Percentiles rank a stretch among this genome's conserved stretches.
Evolutionary conservation across 73 alveolate genomes (phyloP).

Genomic region (Paraurostyla sp.): DNA sequence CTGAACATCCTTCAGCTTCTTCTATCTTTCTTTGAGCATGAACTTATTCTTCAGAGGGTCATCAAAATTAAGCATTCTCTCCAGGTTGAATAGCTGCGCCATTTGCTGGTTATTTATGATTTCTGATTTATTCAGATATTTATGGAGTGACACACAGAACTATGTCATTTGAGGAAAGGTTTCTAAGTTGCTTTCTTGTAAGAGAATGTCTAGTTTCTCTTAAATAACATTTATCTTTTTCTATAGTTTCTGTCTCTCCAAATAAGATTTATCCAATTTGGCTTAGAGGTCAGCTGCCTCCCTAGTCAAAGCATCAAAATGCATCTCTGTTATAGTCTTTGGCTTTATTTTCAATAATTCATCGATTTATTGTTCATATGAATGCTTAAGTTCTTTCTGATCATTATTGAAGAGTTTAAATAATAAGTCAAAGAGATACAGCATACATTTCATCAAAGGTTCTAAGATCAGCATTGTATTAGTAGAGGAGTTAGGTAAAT

Average conservation of each 20-base stretch:
- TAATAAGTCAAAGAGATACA: not conserved
- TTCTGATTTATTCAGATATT: not conserved
- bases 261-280: not conserved
- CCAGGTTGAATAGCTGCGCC: not conserved
- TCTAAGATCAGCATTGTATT: not conserved
- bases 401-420: not conserved
- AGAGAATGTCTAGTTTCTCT: not conserved
- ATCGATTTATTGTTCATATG: not conserved
- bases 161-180: not conserved
- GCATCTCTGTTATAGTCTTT: not conserved
- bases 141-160: not conserved
- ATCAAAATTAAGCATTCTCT: slow-evolving; percentile 6
- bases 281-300: not conserved
- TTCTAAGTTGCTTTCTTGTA: not conserved
- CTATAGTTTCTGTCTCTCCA: not conserved
- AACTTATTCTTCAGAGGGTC: slow-evolving; percentile 5
- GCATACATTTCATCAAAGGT: not conserved
- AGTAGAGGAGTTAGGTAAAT: not conserved
- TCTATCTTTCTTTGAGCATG: not conserved
- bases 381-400: not conserved
- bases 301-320: not conserved
- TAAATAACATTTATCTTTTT: not conserved
- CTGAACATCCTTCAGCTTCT: not conserved
- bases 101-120: not conserved
- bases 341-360: not conserved